Evolutionary conservation across 148 eudicot genomes (phyloP), one percentile per base, ranked within the genome.

Genomic region (Vaccinium darrowii): DNA sequence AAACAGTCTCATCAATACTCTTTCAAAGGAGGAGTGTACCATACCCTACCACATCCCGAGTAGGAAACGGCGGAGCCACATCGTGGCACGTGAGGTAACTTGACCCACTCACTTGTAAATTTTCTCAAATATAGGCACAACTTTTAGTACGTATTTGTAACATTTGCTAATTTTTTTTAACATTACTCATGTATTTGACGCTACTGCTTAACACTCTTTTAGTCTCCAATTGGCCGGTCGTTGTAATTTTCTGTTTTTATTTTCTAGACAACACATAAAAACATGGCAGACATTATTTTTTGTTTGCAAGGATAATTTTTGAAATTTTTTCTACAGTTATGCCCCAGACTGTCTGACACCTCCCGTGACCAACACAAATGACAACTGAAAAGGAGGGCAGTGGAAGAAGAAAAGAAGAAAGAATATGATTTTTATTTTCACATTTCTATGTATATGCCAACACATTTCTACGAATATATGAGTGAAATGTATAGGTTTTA

Each of bases 261-360:
- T 21, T 21, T 8, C 30, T 8, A n/a, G 13, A 63, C 4, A n/a
- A 0, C 27, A 63, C 12, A 63, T n/a, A 9, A 63, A n/a, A 63
- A 63, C 69, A 63, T 10, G 15, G 18, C 47, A 0, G 47, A 43
- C 0, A 15, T 3, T 56, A 11, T 13, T 0, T 56, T 56, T 56
- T 3, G 18, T 56, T 56, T 56, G 4, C 5, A 15, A 12, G 47
- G 47, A 56, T 13, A 14, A 62, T n/a, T 8, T 62, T 62, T 62
- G 1, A 21, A n/a, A 63, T 3, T 1, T n/a, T 63, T 63, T n/a
- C 7, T 8, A 27, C 73, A 67, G 73, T 25, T 25, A 67, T 27
- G 73, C 78, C 57, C 56, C 81, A 60, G 81, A 84, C 85, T 39
- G 36, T 25, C 73, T 67, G 73, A 67, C 73, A 67, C 57, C 81